phyloP scores from a whole-genome alignment of 345 rosid genomes.

The Cardamine chenopodiifolia region DNA sequence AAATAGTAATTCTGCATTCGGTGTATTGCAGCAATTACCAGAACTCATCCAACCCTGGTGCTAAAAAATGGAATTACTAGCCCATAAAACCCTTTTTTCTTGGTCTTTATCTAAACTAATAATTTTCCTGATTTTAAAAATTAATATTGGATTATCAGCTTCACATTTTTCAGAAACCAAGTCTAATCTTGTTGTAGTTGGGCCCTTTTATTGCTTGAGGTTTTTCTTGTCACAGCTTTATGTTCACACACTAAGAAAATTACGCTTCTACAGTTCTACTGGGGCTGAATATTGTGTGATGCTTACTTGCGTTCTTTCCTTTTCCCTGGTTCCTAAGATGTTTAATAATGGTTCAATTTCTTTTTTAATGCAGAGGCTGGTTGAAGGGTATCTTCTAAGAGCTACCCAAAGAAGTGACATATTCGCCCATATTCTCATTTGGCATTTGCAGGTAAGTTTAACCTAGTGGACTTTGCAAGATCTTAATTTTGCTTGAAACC shows the following conservation, averaged over 20 bases:
- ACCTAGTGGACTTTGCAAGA: conserved; percentile 27
- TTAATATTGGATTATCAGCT: conserved; percentile 16
- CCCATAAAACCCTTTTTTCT: background rate
- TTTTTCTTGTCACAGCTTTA: conserved; percentile 21
- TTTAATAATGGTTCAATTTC: conserved; percentile 12
- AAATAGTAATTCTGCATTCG: conserved; percentile 7
- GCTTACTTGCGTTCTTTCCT: conserved; percentile 20
- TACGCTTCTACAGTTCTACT: conserved; percentile 19
- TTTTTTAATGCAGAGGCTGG: conserved; percentile 66
- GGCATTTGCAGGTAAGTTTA: conserved; percentile 87
- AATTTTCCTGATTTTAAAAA: background rate
- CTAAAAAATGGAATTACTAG: background rate
- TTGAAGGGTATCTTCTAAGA: conserved; percentile 96
- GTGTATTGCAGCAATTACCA: background rate
- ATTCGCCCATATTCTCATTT: conserved; percentile 95
- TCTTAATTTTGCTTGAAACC: conserved; percentile 20
- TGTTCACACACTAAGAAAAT: background rate
- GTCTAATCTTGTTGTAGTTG: background rate
- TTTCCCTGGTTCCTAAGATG: conserved; percentile 10
- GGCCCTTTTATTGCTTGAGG: background rate
- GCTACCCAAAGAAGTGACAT: conserved; percentile 96
- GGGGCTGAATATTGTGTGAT: conserved; percentile 3
- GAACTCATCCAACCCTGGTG: conserved; percentile 7
- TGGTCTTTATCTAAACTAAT: conserved; percentile 3
- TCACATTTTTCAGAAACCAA: background rate